Evolutionary conservation across 2,329 filamentous ascomycete genomes (phyloP).

Genomic region (Clonostachys sp.): DNA sequence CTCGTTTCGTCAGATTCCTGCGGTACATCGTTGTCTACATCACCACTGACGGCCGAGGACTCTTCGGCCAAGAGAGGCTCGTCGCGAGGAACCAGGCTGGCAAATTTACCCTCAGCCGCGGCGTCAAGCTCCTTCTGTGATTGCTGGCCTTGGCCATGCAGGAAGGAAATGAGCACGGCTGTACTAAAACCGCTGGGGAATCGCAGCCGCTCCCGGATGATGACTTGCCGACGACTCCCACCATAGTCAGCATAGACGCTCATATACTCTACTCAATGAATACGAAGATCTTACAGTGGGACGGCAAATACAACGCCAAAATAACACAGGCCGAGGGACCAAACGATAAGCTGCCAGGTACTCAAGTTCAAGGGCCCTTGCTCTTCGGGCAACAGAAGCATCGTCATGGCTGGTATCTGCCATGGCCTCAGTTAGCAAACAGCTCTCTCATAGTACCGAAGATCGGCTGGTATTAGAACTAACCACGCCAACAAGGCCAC

Average conservation of each 20-base stretch:
- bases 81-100: conserved; percentile 31
- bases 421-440: not conserved
- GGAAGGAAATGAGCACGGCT: conserved; percentile 83
- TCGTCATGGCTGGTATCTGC: conserved; percentile 83
- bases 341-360: conserved; percentile 75
- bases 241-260: not conserved
- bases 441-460: not conserved
- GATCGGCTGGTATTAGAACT: conserved; percentile 10
- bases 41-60: not conserved
- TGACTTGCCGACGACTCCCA: conserved; percentile 72
- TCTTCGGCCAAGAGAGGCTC: conserved; percentile 4
- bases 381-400: conserved; percentile 72
- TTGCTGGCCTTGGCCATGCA: conserved; percentile 60
- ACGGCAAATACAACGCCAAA: conserved; percentile 98
- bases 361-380: conserved; percentile 70
- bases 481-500: conserved; percentile 87
- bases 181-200: conserved; percentile 97
- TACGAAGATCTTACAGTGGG: conserved; percentile 54
- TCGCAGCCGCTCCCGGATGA: conserved; percentile 85
- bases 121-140: conserved; percentile 24
- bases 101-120: conserved; percentile 31
- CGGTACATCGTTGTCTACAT: conserved; percentile 22
- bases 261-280: not conserved
- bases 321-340: conserved; percentile 90
- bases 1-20: conserved; percentile 19